Evolutionary conservation across 176 grass and related monocot species (phyloP).

Genomic region (Rhynchospora tenuis): DNA sequence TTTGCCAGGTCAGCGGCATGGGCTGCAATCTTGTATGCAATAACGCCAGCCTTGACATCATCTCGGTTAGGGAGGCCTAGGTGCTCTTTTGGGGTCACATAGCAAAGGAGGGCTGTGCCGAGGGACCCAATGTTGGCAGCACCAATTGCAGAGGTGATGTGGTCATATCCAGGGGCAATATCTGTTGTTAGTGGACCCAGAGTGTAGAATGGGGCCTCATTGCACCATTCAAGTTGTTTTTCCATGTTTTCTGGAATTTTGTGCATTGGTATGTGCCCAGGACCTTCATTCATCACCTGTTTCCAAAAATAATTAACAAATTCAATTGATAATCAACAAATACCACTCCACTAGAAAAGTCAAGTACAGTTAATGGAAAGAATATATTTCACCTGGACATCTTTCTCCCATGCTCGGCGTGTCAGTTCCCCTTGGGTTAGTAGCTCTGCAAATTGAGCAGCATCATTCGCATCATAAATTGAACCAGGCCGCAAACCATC

Average conservation of each 20-base stretch:
- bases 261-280: constrained; percentile 90
- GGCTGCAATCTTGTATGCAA: constrained; percentile 95
- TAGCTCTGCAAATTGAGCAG: constrained; percentile 93
- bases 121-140: constrained; percentile 93
- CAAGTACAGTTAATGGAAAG: background rate
- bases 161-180: constrained; percentile 98
- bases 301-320: constrained; percentile 8
- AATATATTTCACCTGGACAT: constrained; percentile 75
- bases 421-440: constrained; percentile 94
- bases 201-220: constrained; percentile 96
- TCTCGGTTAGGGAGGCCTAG: constrained; percentile 94
- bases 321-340: constrained; percentile 7
- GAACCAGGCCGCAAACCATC: constrained; percentile 92
- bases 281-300: constrained; percentile 98
- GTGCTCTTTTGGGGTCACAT: constrained; percentile 98
- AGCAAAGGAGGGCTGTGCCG: constrained; percentile 94
- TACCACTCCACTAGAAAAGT: background rate
- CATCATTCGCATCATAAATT: constrained; percentile 98
- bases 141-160: constrained; percentile 97
- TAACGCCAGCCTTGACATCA: constrained; percentile 91
- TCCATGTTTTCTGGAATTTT: constrained; percentile 99
- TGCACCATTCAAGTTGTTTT: constrained; percentile 97
- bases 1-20: constrained; percentile 98
- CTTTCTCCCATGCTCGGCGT: constrained; percentile 94
- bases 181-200: constrained; percentile 93